Percentiles rank a stretch among this genome's conserved stretches.
phyloP scores from a whole-genome alignment of 2,329 filamentous ascomycete species.

The Fusarium circinatum region DNA sequence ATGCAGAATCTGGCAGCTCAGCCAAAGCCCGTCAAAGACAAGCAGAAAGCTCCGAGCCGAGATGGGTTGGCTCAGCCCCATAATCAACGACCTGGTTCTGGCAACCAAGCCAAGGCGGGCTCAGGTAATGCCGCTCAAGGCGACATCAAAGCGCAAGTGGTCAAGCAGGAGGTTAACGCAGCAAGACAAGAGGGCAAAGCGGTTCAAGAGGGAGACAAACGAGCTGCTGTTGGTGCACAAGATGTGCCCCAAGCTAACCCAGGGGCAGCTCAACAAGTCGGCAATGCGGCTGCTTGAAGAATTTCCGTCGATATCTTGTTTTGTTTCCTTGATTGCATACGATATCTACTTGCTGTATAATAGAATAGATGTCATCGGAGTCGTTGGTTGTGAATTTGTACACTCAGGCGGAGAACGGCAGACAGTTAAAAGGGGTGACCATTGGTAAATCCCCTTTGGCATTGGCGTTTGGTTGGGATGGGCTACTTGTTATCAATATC shows the following conservation, averaged over 20 bases:
- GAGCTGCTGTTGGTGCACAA: constrained; percentile 12
- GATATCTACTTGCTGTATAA: constrained; percentile 26
- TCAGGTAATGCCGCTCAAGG: constrained; percentile 20
- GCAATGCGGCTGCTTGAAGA: constrained; percentile 26
- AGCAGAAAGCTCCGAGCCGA: constrained; percentile 28
- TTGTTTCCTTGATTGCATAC: background rate
- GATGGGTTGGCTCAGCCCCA: constrained; percentile 24
- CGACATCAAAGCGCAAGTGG: constrained; percentile 9
- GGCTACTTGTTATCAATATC: constrained; percentile 15
- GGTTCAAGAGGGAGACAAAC: constrained; percentile 18
- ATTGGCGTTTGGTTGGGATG: constrained; percentile 40
- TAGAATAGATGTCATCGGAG: constrained; percentile 31
- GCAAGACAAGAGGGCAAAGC: constrained; percentile 7
- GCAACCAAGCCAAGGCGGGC: constrained; percentile 7
- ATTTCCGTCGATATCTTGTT: background rate
- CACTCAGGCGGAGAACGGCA: background rate
- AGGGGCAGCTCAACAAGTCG: constrained; percentile 16
- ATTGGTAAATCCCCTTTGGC: constrained; percentile 1
- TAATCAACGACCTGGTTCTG: constrained; percentile 22
- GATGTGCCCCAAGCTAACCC: constrained; percentile 13
- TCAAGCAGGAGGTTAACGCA: constrained; percentile 13
- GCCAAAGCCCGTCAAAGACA: constrained; percentile 24
- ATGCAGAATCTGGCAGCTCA: constrained; percentile 70
- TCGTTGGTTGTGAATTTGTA: constrained; percentile 3
- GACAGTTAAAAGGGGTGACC: constrained; percentile 2